Conservation (phyloP, 1,284 basidiomycete genomes). For the Fistulinella staudtii region DNA sequence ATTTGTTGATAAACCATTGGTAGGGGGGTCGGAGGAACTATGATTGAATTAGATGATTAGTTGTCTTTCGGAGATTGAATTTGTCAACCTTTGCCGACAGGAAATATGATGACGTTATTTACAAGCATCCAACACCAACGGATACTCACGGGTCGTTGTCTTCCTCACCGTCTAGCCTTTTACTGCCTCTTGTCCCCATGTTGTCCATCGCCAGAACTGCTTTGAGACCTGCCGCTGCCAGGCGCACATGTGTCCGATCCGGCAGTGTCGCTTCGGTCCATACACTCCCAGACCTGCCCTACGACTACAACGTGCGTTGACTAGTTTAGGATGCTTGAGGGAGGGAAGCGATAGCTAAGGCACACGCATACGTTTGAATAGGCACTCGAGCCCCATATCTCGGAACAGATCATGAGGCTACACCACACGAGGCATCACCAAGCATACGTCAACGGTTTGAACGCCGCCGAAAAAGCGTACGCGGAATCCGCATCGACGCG, state of each 20-base stretch:
- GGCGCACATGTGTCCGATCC: constrained; percentile 37
- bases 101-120: constrained; percentile 19
- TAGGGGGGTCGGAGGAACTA: no score
- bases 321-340: not conserved
- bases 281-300: constrained; percentile 85
- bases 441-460: constrained; percentile 72
- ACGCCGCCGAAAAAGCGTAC: constrained; percentile 73
- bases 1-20: no score
- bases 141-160: not conserved
- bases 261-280: constrained; percentile 45
- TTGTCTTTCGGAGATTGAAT: constrained; percentile 8
- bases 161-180: not conserved
- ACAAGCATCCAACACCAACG: not conserved
- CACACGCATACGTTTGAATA: constrained; percentile 17
- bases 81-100: not conserved
- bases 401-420: constrained; percentile 75
- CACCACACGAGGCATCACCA: constrained; percentile 90
- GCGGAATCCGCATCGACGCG: constrained; percentile 62
- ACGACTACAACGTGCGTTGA: constrained; percentile 76
- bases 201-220: constrained; percentile 42
- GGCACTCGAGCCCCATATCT: constrained; percentile 85
- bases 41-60: no score
- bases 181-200: constrained; percentile 35
- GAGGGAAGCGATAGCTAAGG: not conserved
- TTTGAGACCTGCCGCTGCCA: constrained; percentile 39